A percentile compares a stretch with the other conserved stretches of the same genome.
These are phyloP conservation scores for Coniochaeta sp. DNA, from an alignment of 2,329 filamentous ascomycete species.

Conservation along the genomic window DNA sequence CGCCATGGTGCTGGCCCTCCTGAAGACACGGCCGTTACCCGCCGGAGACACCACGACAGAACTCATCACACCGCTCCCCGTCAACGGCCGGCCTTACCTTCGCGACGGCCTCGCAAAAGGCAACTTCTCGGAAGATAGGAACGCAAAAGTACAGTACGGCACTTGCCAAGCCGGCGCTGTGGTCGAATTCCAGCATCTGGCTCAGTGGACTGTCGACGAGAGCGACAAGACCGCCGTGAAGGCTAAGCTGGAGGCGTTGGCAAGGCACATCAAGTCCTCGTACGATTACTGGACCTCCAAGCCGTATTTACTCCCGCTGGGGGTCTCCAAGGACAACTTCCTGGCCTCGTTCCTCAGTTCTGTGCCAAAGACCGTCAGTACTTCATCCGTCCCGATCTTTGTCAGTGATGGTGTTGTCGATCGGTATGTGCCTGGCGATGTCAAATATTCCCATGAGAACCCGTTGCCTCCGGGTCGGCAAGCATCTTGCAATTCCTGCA, in stretches of 20 bases:
- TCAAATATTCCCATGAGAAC: no score
- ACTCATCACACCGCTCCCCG: background rate
- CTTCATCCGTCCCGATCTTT: background rate
- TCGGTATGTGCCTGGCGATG: background rate
- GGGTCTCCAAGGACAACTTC: background rate
- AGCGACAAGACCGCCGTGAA: background rate
- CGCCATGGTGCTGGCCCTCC: background rate
- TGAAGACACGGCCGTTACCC: background rate
- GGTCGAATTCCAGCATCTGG: background rate
- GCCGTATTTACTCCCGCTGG: background rate
- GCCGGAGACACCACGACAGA: background rate
- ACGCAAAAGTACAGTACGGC: background rate
- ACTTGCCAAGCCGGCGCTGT: background rate
- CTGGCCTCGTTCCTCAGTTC: background rate
- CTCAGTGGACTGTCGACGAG: background rate
- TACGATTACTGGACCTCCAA: background rate
- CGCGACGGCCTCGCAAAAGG: background rate
- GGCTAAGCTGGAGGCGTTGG: background rate
- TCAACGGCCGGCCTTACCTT: background rate
- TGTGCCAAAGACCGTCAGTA: background rate
- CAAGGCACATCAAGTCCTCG: background rate
- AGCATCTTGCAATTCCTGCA: no score
- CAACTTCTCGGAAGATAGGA: background rate
- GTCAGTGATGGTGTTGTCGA: background rate
- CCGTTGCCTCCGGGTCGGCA: no score